These are phyloP conservation scores for Globisporangium alternatum DNA, from an alignment of 352 stramenopile genomes.

Conservation along the genomic window DNA sequence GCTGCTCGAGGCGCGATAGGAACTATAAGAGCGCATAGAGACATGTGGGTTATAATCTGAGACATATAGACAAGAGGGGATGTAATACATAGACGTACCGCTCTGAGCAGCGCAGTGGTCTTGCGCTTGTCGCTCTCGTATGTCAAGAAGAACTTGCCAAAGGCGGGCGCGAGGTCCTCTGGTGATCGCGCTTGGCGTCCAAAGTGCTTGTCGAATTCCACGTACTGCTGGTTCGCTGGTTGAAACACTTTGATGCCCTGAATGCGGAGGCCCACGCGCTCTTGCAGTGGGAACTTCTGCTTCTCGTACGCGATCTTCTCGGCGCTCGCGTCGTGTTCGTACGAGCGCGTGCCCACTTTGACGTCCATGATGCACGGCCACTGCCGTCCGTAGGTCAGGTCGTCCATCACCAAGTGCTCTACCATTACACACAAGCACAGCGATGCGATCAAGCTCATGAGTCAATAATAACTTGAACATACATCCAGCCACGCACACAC, in stretches of 20 bases:
- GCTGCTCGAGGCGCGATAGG: slow-evolving; percentile 49
- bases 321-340: slow-evolving; percentile 81
- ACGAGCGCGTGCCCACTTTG: slow-evolving; percentile 95
- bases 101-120: slow-evolving; percentile 33
- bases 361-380: slow-evolving; percentile 95
- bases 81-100: slow-evolving; percentile 24
- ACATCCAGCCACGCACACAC: background rate
- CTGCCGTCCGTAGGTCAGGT: slow-evolving; percentile 80
- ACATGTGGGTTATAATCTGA: background rate
- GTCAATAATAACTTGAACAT: background rate
- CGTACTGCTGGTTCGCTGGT: slow-evolving; percentile 43
- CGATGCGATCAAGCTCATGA: background rate
- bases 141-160: slow-evolving; percentile 80
- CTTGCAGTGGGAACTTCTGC: slow-evolving; percentile 92
- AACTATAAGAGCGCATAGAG: slow-evolving; percentile 36
- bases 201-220: slow-evolving; percentile 87
- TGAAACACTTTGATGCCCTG: slow-evolving; percentile 92
- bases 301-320: slow-evolving; percentile 91
- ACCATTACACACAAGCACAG: background rate
- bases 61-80: background rate
- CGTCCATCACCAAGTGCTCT: slow-evolving; percentile 89
- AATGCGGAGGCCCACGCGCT: slow-evolving; percentile 91
- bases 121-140: slow-evolving; percentile 21
- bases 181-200: slow-evolving; percentile 57
- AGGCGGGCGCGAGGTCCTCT: slow-evolving; percentile 57